These are phyloP conservation scores for Aspergillus homomorphus DNA, from an alignment of 495 filamentous ascomycete genomes.

Conservation along the genomic window DNA sequence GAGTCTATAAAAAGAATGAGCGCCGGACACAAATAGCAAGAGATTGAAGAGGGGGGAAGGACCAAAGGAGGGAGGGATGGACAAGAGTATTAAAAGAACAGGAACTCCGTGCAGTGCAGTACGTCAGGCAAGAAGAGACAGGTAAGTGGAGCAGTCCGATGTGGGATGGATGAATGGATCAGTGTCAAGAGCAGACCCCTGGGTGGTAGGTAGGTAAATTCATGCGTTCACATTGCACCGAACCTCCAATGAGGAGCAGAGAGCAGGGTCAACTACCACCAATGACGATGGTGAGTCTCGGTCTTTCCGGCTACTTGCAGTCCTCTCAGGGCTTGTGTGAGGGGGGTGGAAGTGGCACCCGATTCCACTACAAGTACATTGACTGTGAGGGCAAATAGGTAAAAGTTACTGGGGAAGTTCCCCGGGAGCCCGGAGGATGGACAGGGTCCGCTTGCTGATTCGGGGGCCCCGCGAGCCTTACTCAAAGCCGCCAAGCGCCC, in stretches of 20 bases:
- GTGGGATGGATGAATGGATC: background rate
- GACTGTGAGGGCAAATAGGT: too few species aligned
- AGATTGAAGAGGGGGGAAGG: background rate
- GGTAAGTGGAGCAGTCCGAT: constrained; percentile 10
- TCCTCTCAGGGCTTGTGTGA: background rate
- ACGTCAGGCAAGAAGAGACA: constrained; percentile 14
- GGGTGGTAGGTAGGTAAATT: background rate
- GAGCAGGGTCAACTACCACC: too few species aligned
- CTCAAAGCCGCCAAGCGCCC: constrained; percentile 13
- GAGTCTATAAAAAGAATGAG: constrained; percentile 7
- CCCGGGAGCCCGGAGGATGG: too few species aligned
- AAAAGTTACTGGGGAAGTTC: too few species aligned
- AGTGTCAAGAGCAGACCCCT: background rate
- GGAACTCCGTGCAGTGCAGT: constrained; percentile 3
- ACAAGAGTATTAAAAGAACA: constrained; percentile 9
- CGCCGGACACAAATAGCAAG: background rate
- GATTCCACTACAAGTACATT: too few species aligned
- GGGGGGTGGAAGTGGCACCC: background rate
- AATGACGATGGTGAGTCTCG: too few species aligned
- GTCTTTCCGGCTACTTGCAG: background rate
- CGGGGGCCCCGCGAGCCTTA: constrained; percentile 9
- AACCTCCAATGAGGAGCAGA: background rate
- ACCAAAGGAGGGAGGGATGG: constrained; percentile 11
- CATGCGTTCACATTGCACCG: background rate
- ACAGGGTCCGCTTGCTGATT: constrained; percentile 1